Evolutionary conservation across 345 rosid genomes (phyloP).

Genomic region (Ceriops zippeliana): DNA sequence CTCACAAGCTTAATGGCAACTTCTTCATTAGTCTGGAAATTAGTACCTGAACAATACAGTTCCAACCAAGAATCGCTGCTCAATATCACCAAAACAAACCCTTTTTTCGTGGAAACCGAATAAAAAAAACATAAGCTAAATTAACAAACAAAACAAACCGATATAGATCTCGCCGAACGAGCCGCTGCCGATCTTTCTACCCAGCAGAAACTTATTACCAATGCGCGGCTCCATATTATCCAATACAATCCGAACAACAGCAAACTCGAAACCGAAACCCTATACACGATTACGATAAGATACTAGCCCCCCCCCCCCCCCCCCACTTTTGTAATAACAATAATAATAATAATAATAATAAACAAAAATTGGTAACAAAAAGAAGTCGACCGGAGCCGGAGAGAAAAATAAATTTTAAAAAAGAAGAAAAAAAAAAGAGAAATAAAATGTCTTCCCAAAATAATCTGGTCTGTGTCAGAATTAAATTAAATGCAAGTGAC

Average conservation of each 20-base stretch:
- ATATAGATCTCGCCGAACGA: slow-evolving; percentile 99
- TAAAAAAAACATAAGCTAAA: neutral
- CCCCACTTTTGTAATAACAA: too few relatives aligned
- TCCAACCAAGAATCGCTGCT: too few relatives aligned
- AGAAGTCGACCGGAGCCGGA: too few relatives aligned
- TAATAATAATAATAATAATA: too few relatives aligned
- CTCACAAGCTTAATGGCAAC: slow-evolving; percentile 98
- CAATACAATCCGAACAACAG: neutral
- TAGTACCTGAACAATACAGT: slow-evolving; percentile 50
- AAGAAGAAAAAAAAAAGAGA: too few relatives aligned
- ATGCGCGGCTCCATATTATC: slow-evolving; percentile 71
- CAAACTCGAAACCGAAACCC: slow-evolving; percentile 8
- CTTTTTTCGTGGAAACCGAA: neutral
- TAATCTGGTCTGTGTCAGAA: too few relatives aligned
- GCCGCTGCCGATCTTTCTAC: slow-evolving; percentile 97
- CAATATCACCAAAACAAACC: neutral
- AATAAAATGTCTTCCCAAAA: too few relatives aligned
- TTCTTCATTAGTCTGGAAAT: slow-evolving; percentile 87
- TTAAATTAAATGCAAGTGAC: too few relatives aligned
- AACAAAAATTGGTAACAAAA: too few relatives aligned
- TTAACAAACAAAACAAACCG: slow-evolving; percentile 53
- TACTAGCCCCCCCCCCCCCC: too few relatives aligned
- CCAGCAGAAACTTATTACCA: slow-evolving; percentile 86
- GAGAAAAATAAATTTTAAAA: too few relatives aligned
- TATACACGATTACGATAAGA: neutral